phyloP scores from a whole-genome alignment of 495 filamentous ascomycete species.

The Lasiosphaeria miniovina region DNA sequence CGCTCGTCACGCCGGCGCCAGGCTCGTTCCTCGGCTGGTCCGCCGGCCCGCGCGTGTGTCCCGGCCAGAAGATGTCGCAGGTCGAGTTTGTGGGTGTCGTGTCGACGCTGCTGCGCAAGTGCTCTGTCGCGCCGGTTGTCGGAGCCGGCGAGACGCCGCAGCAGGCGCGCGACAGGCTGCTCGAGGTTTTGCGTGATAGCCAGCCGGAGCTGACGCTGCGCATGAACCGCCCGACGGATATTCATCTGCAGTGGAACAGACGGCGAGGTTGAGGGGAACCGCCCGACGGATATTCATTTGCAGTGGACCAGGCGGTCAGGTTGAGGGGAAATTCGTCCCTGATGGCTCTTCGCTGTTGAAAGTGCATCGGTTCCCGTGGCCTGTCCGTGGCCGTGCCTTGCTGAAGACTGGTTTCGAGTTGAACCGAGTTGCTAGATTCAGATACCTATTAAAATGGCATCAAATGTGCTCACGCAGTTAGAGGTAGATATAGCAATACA shows the following conservation, averaged over 20 bases:
- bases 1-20: slow-evolving; percentile 30
- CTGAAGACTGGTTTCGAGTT: too few species aligned
- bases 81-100: slow-evolving; percentile 51
- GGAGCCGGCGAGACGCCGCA: slow-evolving; percentile 28
- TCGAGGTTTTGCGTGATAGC: slow-evolving; percentile 31
- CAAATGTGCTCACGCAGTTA: too few species aligned
- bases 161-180: slow-evolving; percentile 23
- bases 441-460: too few species aligned
- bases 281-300: slow-evolving; percentile 25
- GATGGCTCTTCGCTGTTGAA: too few species aligned
- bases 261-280: slow-evolving; percentile 2
- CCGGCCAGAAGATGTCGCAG: slow-evolving; percentile 48
- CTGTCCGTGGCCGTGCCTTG: too few species aligned
- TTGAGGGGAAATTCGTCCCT: too few species aligned
- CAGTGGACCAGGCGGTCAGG: slow-evolving; percentile 14
- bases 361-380: too few species aligned
- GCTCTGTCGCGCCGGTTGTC: slow-evolving; percentile 24
- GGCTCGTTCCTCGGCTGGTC: slow-evolving; percentile 47
- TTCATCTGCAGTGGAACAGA: slow-evolving; percentile 18
- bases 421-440: too few species aligned
- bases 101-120: slow-evolving; percentile 35
- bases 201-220: slow-evolving; percentile 32
- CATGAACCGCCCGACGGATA: slow-evolving; percentile 33
- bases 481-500: too few species aligned
- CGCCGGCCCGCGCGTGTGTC: slow-evolving; percentile 41